These are phyloP conservation scores for Nitzschia putrida DNA, from an alignment of 108 stramenopile genomes.

Conservation along the genomic window DNA sequence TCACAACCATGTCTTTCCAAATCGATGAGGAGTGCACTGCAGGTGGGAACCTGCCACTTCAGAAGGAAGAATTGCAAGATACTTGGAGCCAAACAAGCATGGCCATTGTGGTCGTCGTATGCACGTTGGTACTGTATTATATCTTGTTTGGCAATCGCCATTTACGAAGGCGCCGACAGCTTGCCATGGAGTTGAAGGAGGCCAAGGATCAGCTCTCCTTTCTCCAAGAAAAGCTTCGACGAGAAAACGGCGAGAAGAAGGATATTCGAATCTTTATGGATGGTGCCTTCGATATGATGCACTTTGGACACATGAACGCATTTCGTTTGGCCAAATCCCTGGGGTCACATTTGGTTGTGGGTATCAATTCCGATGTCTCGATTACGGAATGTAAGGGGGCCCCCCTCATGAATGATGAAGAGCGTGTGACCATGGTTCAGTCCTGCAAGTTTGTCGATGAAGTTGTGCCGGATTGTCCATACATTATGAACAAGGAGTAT, in stretches of 20 bases:
- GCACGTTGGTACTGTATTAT: constrained; percentile 60
- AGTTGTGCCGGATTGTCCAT: constrained; percentile 94
- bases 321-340: constrained; percentile 94
- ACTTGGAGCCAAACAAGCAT: neutral
- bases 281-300: constrained; percentile 97
- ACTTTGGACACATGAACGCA: constrained; percentile 99
- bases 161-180: constrained; percentile 39
- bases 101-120: constrained; percentile 30
- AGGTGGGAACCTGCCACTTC: too few relatives aligned
- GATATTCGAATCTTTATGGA: constrained; percentile 96
- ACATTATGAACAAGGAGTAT: constrained; percentile 95
- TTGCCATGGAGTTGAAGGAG: constrained; percentile 57
- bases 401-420: constrained; percentile 94
- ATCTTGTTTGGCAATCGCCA: constrained; percentile 67
- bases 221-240: constrained; percentile 63
- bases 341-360: constrained; percentile 95
- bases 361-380: constrained; percentile 94
- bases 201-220: constrained; percentile 62
- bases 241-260: constrained; percentile 36
- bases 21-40: neutral
- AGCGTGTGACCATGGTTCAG: constrained; percentile 89
- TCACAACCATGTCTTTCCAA: neutral
- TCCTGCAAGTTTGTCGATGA: constrained; percentile 99
- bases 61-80: too few relatives aligned
- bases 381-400: constrained; percentile 94